phyloP scores from a whole-genome alignment of 179 eudicot genomes.

The Nepenthes alata region DNA sequence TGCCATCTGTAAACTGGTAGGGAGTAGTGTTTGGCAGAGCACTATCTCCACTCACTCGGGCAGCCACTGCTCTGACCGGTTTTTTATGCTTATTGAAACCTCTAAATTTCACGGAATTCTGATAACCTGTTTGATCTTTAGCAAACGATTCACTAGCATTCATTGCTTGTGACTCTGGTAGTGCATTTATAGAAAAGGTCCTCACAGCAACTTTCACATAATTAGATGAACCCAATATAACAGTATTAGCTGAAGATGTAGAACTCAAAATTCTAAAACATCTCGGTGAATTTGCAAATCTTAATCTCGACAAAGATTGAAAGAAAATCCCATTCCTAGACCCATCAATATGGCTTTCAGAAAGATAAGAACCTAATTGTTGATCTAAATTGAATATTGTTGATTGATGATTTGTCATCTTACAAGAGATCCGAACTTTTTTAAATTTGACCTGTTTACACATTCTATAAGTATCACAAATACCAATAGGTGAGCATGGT shows the following conservation, averaged over 20 bases:
- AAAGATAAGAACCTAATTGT: constrained; percentile 9
- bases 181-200: constrained; percentile 29
- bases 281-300: constrained; percentile 16
- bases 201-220: constrained; percentile 27
- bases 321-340: constrained; percentile 17
- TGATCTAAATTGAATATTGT: constrained; percentile 14
- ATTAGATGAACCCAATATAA: constrained; percentile 13
- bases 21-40: constrained; percentile 4
- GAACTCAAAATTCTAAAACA: constrained; percentile 15
- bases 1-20: constrained; percentile 15
- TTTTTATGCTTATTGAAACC: constrained; percentile 21
- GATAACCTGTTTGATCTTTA: constrained; percentile 18
- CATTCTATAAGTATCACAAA: constrained; percentile 19
- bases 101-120: constrained; percentile 11
- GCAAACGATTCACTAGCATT: constrained; percentile 13
- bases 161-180: constrained; percentile 11
- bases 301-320: constrained; percentile 18
- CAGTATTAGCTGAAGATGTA: constrained; percentile 20
- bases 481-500: constrained; percentile 11
- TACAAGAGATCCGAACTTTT: constrained; percentile 24
- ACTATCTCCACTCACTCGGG: constrained; percentile 15
- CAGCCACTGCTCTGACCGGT: constrained; percentile 19
- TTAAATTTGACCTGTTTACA: constrained; percentile 23
- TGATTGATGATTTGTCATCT: constrained; percentile 17
- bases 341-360: constrained; percentile 17